phyloP scores from a whole-genome alignment of 2,329 filamentous ascomycete genomes.

The Alternaria hordeiaustralica region DNA sequence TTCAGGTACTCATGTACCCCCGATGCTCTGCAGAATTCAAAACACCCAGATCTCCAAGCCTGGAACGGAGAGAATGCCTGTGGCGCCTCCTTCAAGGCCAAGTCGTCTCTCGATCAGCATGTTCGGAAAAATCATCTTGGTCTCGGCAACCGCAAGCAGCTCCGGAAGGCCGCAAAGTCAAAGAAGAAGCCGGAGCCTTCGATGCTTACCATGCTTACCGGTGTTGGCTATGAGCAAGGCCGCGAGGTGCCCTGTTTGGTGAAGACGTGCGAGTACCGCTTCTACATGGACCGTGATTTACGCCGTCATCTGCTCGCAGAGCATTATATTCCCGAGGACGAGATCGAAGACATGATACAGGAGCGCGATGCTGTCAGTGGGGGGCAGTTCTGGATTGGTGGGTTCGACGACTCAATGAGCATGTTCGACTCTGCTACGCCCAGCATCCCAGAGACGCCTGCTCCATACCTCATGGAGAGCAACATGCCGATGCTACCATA shows the following conservation, averaged over 20 bases:
- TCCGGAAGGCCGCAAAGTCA: slow-evolving; percentile 48
- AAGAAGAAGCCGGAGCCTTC: slow-evolving; percentile 38
- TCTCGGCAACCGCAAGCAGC: slow-evolving; percentile 51
- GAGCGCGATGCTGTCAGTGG: slow-evolving; percentile 51
- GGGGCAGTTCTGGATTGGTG: slow-evolving; percentile 57
- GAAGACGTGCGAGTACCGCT: slow-evolving; percentile 59
- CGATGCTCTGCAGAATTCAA: slow-evolving; percentile 64
- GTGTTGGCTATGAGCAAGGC: slow-evolving; percentile 60
- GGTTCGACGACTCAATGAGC: slow-evolving; percentile 33
- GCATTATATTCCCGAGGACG: slow-evolving; percentile 48
- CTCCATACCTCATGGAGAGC: slow-evolving; percentile 28
- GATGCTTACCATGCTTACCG: slow-evolving; percentile 59
- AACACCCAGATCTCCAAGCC: slow-evolving; percentile 59
- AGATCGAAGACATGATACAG: slow-evolving; percentile 47
- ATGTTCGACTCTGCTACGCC: slow-evolving; percentile 34
- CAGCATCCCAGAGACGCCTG: slow-evolving; percentile 43
- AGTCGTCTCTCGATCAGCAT: slow-evolving; percentile 81
- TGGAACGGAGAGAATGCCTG: slow-evolving; percentile 76
- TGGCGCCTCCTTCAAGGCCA: slow-evolving; percentile 76
- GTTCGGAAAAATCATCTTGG: slow-evolving; percentile 81
- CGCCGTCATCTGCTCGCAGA: slow-evolving; percentile 59
- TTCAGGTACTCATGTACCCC: slow-evolving; percentile 79
- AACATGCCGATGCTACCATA: slow-evolving; percentile 7
- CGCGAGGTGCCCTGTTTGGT: slow-evolving; percentile 61
- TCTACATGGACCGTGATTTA: slow-evolving; percentile 65